Conservation (phyloP, 257 asterid species). For the Solanum neorickii region DNA sequence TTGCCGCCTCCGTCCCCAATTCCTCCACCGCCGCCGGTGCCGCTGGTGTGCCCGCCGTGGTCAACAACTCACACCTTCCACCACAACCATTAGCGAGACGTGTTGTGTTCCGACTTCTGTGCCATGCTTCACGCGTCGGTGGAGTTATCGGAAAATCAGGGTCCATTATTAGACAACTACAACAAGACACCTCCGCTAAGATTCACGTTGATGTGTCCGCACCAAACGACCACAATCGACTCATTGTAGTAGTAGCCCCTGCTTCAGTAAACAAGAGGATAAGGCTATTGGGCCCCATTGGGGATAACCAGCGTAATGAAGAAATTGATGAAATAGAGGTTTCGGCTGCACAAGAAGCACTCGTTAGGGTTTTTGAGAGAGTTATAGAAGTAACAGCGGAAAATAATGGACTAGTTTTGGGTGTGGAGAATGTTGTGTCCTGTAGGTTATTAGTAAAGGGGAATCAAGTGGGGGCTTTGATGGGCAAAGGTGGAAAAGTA, state of each 20-base stretch:
- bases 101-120: slow-evolving; percentile 56
- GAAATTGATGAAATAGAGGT: slow-evolving; percentile 22
- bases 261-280: slow-evolving; percentile 12
- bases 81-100: not conserved
- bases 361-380: slow-evolving; percentile 62
- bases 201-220: slow-evolving; percentile 51
- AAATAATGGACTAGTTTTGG: slow-evolving; percentile 17
- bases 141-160: slow-evolving; percentile 72
- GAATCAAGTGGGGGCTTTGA: slow-evolving; percentile 57
- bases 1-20: not conserved
- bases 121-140: slow-evolving; percentile 68
- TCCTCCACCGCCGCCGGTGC: not conserved
- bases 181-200: slow-evolving; percentile 37
- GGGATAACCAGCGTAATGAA: not conserved
- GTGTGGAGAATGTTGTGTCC: slow-evolving; percentile 36
- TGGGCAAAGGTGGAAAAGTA: slow-evolving; percentile 67
- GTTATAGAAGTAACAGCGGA: slow-evolving; percentile 65
- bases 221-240: slow-evolving; percentile 29
- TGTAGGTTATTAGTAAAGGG: slow-evolving; percentile 46
- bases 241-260: slow-evolving; percentile 42
- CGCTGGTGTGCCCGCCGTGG: not conserved
- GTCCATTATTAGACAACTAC: slow-evolving; percentile 53
- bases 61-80: not conserved
- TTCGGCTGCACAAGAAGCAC: slow-evolving; percentile 75
- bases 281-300: slow-evolving; percentile 1